Conservation (phyloP, 2,329 filamentous ascomycete genomes). For the Chaetomium sp. region DNA sequence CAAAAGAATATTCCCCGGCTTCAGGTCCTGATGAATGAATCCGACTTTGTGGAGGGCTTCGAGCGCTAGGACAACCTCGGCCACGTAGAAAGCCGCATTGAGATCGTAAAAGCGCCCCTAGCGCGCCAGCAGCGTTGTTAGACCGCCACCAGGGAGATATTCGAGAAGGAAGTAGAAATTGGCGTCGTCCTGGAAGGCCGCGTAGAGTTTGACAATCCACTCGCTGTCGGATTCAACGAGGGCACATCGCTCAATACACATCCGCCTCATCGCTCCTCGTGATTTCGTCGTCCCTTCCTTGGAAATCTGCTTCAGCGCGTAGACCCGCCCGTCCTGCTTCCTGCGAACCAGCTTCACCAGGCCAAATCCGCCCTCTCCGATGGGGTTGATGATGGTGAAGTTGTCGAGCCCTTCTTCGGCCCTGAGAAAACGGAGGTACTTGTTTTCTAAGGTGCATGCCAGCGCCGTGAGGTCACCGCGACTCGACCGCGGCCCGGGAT, state of each 20-base stretch:
- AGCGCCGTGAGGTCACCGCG: slow-evolving; percentile 53
- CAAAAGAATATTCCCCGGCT: slow-evolving; percentile 96
- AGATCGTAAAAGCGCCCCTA: slow-evolving; percentile 93
- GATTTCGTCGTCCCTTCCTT: slow-evolving; percentile 99
- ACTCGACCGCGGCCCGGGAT: slow-evolving; percentile 65
- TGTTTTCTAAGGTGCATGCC: slow-evolving; percentile 81
- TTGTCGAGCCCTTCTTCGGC: slow-evolving; percentile 92
- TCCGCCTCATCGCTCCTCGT: slow-evolving; percentile 95
- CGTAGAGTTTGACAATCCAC: slow-evolving; percentile 97
- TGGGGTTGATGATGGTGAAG: slow-evolving; percentile 94
- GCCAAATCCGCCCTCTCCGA: slow-evolving; percentile 97
- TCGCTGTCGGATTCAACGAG: slow-evolving; percentile 96
- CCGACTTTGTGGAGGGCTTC: slow-evolving; percentile 98
- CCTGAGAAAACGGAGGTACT: slow-evolving; percentile 88
- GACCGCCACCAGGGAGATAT: slow-evolving; percentile 93
- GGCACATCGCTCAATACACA: slow-evolving; percentile 95
- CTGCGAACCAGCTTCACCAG: slow-evolving; percentile 97
- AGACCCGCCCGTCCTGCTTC: slow-evolving; percentile 93
- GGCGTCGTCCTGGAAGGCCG: slow-evolving; percentile 93
- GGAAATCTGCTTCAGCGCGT: slow-evolving; percentile 95
- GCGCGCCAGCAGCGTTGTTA: slow-evolving; percentile 99
- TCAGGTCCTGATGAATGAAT: slow-evolving; percentile 97
- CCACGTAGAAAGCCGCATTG: slow-evolving; percentile 98
- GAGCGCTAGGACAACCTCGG: slow-evolving; percentile 95
- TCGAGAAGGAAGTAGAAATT: slow-evolving; percentile 99